Evolutionary conservation across 208 protist genomes (phyloP).

Genomic region (Perkinsela sp.): DNA sequence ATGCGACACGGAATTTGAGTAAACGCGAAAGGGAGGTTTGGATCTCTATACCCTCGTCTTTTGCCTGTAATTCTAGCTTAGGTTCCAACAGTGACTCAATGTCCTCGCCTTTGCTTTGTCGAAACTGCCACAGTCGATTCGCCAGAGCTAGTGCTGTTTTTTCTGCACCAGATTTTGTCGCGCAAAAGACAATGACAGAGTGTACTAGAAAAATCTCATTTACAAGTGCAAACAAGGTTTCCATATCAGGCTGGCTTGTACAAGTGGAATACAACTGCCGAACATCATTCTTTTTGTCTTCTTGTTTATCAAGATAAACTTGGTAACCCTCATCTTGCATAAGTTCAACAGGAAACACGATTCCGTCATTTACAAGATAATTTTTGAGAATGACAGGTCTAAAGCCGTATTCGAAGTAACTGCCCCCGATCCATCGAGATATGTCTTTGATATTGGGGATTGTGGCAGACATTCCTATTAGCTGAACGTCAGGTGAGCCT

Average conservation of each 20-base stretch:
- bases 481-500: conserved; percentile 5
- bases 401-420: conserved; percentile 5
- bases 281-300: not conserved
- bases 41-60: not conserved
- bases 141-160: not conserved
- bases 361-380: conserved; percentile 2
- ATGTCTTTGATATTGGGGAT: conserved; percentile 11
- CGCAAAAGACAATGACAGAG: not conserved
- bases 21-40: conserved; percentile 16
- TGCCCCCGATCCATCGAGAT: conserved; percentile 8
- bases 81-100: not conserved
- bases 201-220: not conserved
- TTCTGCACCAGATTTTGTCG: not conserved
- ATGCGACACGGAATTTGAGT: conserved; percentile 36
- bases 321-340: not conserved
- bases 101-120: not conserved
- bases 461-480: conserved; percentile 22
- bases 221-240: not conserved
- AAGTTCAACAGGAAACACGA: not conserved
- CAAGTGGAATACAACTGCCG: too few species aligned
- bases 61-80: not conserved
- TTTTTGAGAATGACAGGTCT: conserved; percentile 7
- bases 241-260: too few species aligned
- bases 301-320: not conserved
- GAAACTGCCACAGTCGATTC: not conserved